These are phyloP conservation scores for Pseudogymnoascus sp. DNA, from an alignment of 2,329 filamentous ascomycete species.

Conservation along the genomic window DNA sequence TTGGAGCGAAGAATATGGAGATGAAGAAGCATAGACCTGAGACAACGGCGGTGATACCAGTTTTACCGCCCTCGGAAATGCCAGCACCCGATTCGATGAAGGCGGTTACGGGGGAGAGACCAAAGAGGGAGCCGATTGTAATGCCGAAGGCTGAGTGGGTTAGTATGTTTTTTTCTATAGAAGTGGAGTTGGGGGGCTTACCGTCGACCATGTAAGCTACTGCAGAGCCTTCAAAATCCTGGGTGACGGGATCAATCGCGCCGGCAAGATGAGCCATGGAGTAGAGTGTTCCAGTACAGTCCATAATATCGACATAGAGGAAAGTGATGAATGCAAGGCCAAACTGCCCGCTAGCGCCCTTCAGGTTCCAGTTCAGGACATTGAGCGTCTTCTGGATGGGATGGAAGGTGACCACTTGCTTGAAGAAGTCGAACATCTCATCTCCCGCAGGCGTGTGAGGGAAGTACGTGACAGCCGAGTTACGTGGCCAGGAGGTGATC, in stretches of 20 bases:
- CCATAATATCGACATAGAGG: conserved; percentile 82
- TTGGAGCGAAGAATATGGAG: conserved; percentile 80
- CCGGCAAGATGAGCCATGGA: conserved; percentile 81
- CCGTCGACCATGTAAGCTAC: conserved; percentile 75
- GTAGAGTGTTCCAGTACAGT: conserved; percentile 78
- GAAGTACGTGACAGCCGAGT: conserved; percentile 71
- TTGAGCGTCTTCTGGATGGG: conserved; percentile 59
- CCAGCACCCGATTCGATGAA: conserved; percentile 86
- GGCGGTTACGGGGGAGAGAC: conserved; percentile 72
- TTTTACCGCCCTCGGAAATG: conserved; percentile 79
- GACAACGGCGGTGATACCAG: conserved; percentile 71
- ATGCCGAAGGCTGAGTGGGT: conserved; percentile 39
- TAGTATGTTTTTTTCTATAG: background rate
- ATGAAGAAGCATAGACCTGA: conserved; percentile 80
- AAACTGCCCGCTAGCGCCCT: conserved; percentile 58
- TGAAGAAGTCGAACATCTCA: conserved; percentile 74
- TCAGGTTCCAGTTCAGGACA: conserved; percentile 66
- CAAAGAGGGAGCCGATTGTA: conserved; percentile 70
- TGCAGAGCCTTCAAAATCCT: conserved; percentile 80
- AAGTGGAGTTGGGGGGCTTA: conserved; percentile 19
- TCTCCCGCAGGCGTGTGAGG: conserved; percentile 62
- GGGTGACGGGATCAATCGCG: conserved; percentile 69
- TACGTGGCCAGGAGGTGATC: conserved; percentile 79
- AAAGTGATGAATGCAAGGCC: conserved; percentile 80
- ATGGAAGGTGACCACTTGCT: conserved; percentile 77